Base-by-base conservation (phyloP, 805 yeast species). In the Nakazawaea ambrosiae region DNA sequence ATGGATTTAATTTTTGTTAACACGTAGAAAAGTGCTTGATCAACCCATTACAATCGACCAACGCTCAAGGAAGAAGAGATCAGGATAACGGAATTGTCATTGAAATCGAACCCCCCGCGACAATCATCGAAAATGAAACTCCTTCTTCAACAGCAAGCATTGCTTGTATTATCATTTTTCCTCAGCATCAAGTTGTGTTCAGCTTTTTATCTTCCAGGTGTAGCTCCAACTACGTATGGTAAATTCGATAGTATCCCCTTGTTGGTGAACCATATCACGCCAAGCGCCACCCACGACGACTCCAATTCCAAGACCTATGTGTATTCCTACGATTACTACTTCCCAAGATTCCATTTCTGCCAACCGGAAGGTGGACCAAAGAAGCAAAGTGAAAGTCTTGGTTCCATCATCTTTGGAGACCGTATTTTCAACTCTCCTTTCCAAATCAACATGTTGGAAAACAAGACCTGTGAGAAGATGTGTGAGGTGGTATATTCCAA, bases 141-240 rank as follows among this genome's bases (percentile, higher is more conserved):
- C n/a, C n/a, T n/a, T n/a, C n/a, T n/a, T n/a, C n/a, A n/a, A n/a
- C n/a, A n/a, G n/a, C n/a, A n/a, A n/a, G n/a, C n/a, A n/a, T n/a
- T n/a, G n/a, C n/a, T n/a, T n/a, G n/a, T n/a, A n/a, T n/a, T n/a
- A n/a, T n/a, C n/a, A n/a, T n/a, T n/a, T n/a, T n/a, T n/a, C n/a
- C n/a, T n/a, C n/a, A n/a, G n/a, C n/a, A n/a, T n/a, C n/a, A n/a
- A n/a, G n/a, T n/a, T n/a, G n/a, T n/a, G n/a, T n/a, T n/a, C n/a
- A n/a, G 95, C 81, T 15, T 90, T 92, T 61, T 90, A 92, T 55
- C 66, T 92, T 39, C 97, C 97, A 0, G 97, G 97, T 7, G 92
- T 88, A 18, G 96, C 97, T 0, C 97, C 98, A 15, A 84, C 94
- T 1, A 81, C 90, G 35, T 92, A 90, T 54, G 65, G 70, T 32